phyloP scores from a whole-genome alignment of 805 yeast species.

The Metschnikowia shivogae region DNA sequence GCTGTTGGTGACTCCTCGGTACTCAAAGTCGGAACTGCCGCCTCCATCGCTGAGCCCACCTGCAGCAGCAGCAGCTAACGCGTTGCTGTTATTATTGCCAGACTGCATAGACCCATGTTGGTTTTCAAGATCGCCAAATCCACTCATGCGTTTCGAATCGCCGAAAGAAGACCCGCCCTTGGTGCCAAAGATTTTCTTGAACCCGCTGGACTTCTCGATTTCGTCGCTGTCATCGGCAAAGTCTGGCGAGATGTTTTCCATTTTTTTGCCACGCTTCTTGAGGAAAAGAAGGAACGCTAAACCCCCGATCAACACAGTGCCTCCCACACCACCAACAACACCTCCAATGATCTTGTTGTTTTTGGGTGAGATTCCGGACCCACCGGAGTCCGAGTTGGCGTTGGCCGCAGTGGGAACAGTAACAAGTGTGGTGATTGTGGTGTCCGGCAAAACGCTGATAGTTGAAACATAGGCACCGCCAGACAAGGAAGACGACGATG shows the following conservation, averaged over 20 bases:
- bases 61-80: constrained; percentile 8
- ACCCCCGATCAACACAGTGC: constrained; percentile 37
- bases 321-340: constrained; percentile 45
- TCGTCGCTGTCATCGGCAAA: constrained; percentile 32
- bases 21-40: constrained; percentile 32
- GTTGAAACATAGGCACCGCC: constrained; percentile 16
- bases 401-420: constrained; percentile 34
- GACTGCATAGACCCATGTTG: constrained; percentile 9
- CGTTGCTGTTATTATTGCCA: background rate
- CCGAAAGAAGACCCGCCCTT: constrained; percentile 15
- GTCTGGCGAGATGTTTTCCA: constrained; percentile 42
- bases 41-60: constrained; percentile 7
- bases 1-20: constrained; percentile 41
- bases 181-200: constrained; percentile 30
- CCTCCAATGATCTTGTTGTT: constrained; percentile 40
- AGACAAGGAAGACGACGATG: constrained; percentile 5
- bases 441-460: constrained; percentile 23
- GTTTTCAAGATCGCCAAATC: constrained; percentile 26
- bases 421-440: constrained; percentile 39
- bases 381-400: constrained; percentile 6
- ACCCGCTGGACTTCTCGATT: constrained; percentile 21
- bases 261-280: constrained; percentile 26
- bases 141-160: constrained; percentile 5
- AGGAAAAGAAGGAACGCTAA: constrained; percentile 35
- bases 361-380: constrained; percentile 8